Conservation (phyloP, 1,284 basidiomycete species). For the Pseudozyma pruni region DNA sequence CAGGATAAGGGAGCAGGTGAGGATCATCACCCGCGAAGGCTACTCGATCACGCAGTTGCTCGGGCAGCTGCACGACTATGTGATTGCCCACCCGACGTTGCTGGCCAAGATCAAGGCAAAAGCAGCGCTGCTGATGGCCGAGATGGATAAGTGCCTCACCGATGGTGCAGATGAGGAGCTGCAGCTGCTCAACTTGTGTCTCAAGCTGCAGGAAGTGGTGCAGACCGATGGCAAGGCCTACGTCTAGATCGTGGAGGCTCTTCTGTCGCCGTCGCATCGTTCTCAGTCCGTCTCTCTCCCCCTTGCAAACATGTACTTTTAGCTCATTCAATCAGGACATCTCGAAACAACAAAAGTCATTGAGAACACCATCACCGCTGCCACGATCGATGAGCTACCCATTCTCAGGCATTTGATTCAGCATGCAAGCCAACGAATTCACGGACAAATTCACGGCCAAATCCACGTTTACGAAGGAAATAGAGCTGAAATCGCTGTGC, state of each 20-base stretch:
- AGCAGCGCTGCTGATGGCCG: conserved; percentile 86
- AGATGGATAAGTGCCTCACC: conserved; percentile 93
- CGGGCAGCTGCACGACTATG: conserved; percentile 90
- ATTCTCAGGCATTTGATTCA: too few species aligned
- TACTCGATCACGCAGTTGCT: conserved; percentile 92
- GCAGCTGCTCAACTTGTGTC: conserved; percentile 87
- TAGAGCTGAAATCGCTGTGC: not conserved
- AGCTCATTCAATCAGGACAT: not conserved
- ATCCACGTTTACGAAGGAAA: conserved; percentile 3
- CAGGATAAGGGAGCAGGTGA: conserved; percentile 78
- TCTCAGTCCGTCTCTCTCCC: not conserved
- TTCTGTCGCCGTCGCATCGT: not conserved
- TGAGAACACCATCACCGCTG: not conserved
- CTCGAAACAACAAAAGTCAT: not conserved
- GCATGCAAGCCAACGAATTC: too few species aligned
- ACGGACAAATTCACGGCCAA: conserved; percentile 1
- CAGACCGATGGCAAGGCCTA: conserved; percentile 41
- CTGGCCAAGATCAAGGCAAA: conserved; percentile 82
- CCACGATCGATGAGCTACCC: too few species aligned
- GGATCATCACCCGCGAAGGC: conserved; percentile 81
- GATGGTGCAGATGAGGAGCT: conserved; percentile 99
- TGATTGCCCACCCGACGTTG: conserved; percentile 83
- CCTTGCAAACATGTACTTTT: conserved; percentile 21
- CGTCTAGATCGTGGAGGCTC: conserved; percentile 8
- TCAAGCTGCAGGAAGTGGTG: conserved; percentile 72